These are phyloP conservation scores for Rosa multiflora DNA, from an alignment of 306 rosid genomes.

Conservation along the genomic window DNA sequence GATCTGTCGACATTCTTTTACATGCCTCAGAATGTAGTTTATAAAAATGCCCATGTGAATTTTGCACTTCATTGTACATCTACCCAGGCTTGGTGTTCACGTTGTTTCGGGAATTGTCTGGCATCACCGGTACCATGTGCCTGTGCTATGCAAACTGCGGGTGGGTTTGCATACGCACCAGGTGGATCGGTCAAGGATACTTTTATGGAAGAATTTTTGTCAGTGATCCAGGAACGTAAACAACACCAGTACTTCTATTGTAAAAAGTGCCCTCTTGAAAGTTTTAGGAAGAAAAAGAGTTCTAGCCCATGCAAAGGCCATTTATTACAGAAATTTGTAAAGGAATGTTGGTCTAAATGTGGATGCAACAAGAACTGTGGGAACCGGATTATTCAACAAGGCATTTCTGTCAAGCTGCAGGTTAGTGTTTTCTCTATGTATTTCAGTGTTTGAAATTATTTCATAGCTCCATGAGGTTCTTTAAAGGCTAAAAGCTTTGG, in stretches of 20 bases:
- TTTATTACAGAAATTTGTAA: conserved; percentile 11
- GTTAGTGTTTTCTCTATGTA: conserved; percentile 10
- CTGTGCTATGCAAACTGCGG: conserved; percentile 20
- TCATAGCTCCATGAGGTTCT: neutral
- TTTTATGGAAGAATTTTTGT: conserved; percentile 23
- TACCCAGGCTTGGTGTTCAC: conserved; percentile 15
- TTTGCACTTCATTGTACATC: conserved; percentile 14
- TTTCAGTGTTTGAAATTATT: neutral
- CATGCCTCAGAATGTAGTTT: conserved; percentile 5
- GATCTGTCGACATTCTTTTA: conserved; percentile 3
- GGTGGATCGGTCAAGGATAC: conserved; percentile 18
- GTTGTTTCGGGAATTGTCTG: conserved; percentile 29
- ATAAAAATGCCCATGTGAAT: conserved; percentile 22
- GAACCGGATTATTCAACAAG: conserved; percentile 29
- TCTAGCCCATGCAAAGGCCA: conserved; percentile 17
- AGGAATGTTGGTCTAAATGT: conserved; percentile 33
- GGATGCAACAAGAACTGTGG: conserved; percentile 26
- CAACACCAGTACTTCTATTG: conserved; percentile 12
- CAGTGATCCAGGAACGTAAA: conserved; percentile 4
- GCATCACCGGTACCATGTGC: conserved; percentile 18
- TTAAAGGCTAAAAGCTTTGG: neutral
- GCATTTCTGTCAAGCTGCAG: conserved; percentile 27
- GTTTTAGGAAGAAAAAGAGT: neutral
- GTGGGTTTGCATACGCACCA: conserved; percentile 26
- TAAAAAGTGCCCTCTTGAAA: conserved; percentile 14